Conservation (phyloP, 257 asterid species). For the Verbena officinalis region DNA sequence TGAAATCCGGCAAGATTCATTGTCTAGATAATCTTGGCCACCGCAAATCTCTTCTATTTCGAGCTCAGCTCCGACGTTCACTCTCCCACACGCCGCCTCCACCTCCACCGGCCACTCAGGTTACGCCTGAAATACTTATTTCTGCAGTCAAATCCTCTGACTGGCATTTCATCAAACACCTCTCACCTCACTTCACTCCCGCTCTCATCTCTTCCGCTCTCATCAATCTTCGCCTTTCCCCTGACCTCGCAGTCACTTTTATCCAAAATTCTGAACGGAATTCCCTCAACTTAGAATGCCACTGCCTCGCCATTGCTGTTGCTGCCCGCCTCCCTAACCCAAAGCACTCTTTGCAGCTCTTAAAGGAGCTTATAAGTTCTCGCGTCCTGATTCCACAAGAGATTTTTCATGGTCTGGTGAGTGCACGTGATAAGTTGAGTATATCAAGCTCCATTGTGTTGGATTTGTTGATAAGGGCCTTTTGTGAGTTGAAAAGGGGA, state of each 20-base stretch:
- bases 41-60: conserved; percentile 3
- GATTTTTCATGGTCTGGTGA: conserved; percentile 43
- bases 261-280: conserved; percentile 32
- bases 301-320: conserved; percentile 50
- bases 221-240: conserved; percentile 46
- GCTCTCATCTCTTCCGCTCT: conserved; percentile 42
- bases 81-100: conserved; percentile 17
- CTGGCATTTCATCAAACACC: conserved; percentile 67
- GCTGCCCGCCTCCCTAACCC: conserved; percentile 51
- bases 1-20: conserved; percentile 21
- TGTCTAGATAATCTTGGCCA: background rate
- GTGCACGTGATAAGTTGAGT: conserved; percentile 42
- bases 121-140: conserved; percentile 19
- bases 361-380: conserved; percentile 40
- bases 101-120: conserved; percentile 2
- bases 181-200: conserved; percentile 39
- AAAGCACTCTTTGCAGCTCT: conserved; percentile 46
- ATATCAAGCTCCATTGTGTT: conserved; percentile 47
- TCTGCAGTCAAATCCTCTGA: conserved; percentile 43
- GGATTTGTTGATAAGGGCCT: conserved; percentile 53
- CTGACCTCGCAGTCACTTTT: conserved; percentile 36
- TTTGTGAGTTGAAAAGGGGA: conserved; percentile 52
- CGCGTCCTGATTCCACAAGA: conserved; percentile 25
- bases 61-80: conserved; percentile 12
- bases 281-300: conserved; percentile 41